Evolutionary conservation across 1,139 yeast genomes (phyloP), one percentile per base, ranked within the genome.

Genomic region (Suhomyces wounanorum): DNA sequence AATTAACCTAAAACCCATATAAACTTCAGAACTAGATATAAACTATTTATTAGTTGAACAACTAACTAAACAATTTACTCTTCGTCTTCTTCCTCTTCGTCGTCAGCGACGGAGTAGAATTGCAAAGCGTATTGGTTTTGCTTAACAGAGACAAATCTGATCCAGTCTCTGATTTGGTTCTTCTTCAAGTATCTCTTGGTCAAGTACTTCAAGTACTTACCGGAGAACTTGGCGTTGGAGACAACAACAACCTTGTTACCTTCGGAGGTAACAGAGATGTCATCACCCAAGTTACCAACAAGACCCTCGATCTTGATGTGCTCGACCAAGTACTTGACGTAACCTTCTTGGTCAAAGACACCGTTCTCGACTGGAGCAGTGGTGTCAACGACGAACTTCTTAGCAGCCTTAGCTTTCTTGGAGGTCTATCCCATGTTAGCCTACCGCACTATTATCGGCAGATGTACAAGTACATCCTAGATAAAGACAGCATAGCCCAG

Each of bases 161-260:
- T 91, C 99, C 99, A 94, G 84, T 94, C 99, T 84, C 95, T 88
- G 83, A 92, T 89, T 82, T 89, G 96, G 95, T 91, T 90, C 90
- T 94, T 94, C 96, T 94, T 94, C 81, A 94, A 89, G 95, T 90
- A 94, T 86, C 96, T 92, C 91, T 94, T 94, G 73, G 98, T 89
- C 77, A 94, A 84, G 94, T 92, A 94, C 85, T 94, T 94, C 79
- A 91, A 88, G 96, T 94, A 94, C 84, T 95, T 94, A 82, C 99
- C 99, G 67, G 98, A 91, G 94, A 95, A 94, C 82, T 90, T 87
- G 79, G 96, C 80, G 81, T 87, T 84, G 64, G 98, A 82, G 64
- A 87, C 91, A 78, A 91, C 87, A 69, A 94, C 86, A 72, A 89
- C 91, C 80, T 85, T 84, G 78, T 83, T 81, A 69, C 89, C 90